A percentile compares a stretch with the other conserved stretches of the same genome.
phyloP scores from a whole-genome alignment of 1,284 basidiomycete species.

The Chalciporus sp. region DNA sequence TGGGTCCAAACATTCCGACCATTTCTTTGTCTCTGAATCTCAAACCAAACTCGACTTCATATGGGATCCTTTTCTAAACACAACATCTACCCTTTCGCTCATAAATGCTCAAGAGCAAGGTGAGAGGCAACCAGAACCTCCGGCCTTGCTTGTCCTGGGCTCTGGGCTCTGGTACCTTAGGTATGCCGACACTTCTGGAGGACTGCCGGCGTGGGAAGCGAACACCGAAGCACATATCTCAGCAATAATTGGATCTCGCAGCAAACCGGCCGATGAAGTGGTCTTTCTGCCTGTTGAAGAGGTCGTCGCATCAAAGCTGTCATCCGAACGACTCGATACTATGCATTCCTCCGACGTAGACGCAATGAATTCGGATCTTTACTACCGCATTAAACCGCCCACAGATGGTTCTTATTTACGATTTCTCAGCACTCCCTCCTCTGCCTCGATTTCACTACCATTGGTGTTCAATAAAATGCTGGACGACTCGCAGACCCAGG shows the following conservation, averaged over 20 bases:
- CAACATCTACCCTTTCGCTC: conserved; percentile 50
- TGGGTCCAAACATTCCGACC: conserved; percentile 70
- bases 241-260: conserved; percentile 41
- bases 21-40: conserved; percentile 46
- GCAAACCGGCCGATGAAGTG: conserved; percentile 64
- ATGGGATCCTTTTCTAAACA: conserved; percentile 85
- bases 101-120: conserved; percentile 27
- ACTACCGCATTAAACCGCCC: conserved; percentile 61
- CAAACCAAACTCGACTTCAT: conserved; percentile 64
- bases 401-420: conserved; percentile 35
- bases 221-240: conserved; percentile 68
- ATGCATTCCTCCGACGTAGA: conserved; percentile 80
- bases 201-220: conserved; percentile 74
- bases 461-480: conserved; percentile 80
- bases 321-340: conserved; percentile 59
- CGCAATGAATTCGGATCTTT: conserved; percentile 85
- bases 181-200: conserved; percentile 68
- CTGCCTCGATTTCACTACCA: conserved; percentile 61
- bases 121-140: conserved; percentile 23
- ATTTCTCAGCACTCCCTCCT: conserved; percentile 22
- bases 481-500: conserved; percentile 70
- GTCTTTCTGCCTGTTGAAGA: conserved; percentile 80
- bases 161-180: conserved; percentile 88
- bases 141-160: conserved; percentile 78
- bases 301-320: conserved; percentile 60